Evolutionary conservation across 345 rosid genomes (phyloP), one percentile per base, ranked within the genome.

Genomic region (Gossypium australe): DNA sequence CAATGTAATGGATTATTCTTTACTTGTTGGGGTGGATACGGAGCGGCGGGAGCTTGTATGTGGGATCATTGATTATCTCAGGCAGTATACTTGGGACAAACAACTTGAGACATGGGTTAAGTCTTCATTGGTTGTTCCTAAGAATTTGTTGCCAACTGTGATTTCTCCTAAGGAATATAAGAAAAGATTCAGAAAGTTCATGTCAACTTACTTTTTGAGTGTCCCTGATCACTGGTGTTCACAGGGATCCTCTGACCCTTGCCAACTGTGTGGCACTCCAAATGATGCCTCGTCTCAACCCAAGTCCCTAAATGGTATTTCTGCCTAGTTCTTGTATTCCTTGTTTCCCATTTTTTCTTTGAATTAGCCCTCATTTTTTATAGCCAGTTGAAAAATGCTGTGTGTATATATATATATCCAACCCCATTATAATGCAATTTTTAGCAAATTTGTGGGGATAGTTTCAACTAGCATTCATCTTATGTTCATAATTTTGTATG

Each of bases 51-150:
- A 88, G 83, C 97, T 93, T 72, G 98, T 91, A 38, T 93, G 99
- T 76, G 99, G 99, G 76, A 95, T 95, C 25, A 95, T 95, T 3
- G 99, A 95, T 82, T 95, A 91, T 62, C 94, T 95, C 8, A 86
- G 99, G 77, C 98, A 95, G 85, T 95, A 91, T 79, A 95, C 99
- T 17, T 95, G 92, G 98, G 99, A 95, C 86, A 95, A 95, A 77
- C 98, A 93, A 51, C 78, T 93, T 4, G 99, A 95, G 43, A 93
- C 99, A 16, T 95, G 97, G 99, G 99, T 90, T 45, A 95, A 95
- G 84, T 84, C 97, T 61, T 93, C 99, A 4, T 84, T 95, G 29
- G 93, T 88, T 62, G 92, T 90, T 25, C 97, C 99, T 2, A 90
- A 78, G 87, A 95, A 95, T 70, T 78, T 87, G 18, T 79, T 79